Conservation (phyloP, 257 asterid genomes). For the Cinchona pubescens region DNA sequence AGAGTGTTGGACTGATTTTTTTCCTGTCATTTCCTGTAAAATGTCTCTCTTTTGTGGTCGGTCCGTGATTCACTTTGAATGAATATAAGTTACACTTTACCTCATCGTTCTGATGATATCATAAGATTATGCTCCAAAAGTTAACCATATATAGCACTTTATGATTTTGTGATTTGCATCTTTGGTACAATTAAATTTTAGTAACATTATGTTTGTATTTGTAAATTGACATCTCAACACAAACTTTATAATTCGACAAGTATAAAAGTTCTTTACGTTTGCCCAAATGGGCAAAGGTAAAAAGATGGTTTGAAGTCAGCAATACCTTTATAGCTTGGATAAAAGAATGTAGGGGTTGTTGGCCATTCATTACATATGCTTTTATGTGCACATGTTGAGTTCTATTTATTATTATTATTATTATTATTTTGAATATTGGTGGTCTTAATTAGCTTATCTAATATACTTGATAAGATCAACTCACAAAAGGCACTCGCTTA, state of each 20-base stretch:
- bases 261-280: neutral
- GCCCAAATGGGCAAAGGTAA: conserved; percentile 10
- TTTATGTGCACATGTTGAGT: conserved; percentile 14
- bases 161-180: neutral
- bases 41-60: conserved; percentile 6
- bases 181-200: neutral
- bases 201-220: neutral
- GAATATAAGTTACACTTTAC: neutral
- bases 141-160: neutral
- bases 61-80: conserved; percentile 13
- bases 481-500: neutral
- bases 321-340: conserved; percentile 9
- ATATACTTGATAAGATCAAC: neutral
- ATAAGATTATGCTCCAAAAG: neutral
- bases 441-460: neutral
- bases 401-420: conserved; percentile 7
- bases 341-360: conserved; percentile 18
- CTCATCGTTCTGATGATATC: neutral
- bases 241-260: conserved; percentile 1
- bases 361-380: conserved; percentile 13
- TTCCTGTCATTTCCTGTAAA: conserved; percentile 17
- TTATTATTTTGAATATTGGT: neutral
- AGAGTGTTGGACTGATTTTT: conserved; percentile 15
- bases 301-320: neutral
- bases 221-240: neutral